phyloP scores from a whole-genome alignment of 140 eudicot genomes.

The Cichorium intybus region DNA sequence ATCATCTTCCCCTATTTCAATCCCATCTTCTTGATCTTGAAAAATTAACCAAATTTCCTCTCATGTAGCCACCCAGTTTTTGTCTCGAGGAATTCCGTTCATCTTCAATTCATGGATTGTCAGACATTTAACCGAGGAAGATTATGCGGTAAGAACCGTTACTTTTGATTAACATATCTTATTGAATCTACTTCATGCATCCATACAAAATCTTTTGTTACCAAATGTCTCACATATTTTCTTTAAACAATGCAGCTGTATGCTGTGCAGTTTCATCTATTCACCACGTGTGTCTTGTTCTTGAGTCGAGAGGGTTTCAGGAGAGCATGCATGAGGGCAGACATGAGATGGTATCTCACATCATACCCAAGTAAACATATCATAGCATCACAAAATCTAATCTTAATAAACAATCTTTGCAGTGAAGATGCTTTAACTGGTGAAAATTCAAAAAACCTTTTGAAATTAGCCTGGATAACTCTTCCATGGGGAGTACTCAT shows the following conservation, averaged over 20 bases:
- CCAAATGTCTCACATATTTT: conserved; percentile 5
- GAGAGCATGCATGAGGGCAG: conserved; percentile 97
- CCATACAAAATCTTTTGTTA: neutral
- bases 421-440: conserved; percentile 57
- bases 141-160: conserved; percentile 65
- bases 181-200: neutral
- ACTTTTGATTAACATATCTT: neutral
- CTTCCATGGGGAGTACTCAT: conserved; percentile 71
- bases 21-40: neutral
- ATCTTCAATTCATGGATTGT: conserved; percentile 92
- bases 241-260: conserved; percentile 62
- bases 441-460: conserved; percentile 56
- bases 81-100: conserved; percentile 96
- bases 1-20: neutral
- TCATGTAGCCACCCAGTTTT: conserved; percentile 81
- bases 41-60: neutral
- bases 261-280: conserved; percentile 98
- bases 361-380: conserved; percentile 22
- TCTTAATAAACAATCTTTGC: conserved; percentile 20
- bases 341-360: conserved; percentile 56
- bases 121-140: conserved; percentile 74
- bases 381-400: neutral
- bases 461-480: conserved; percentile 89
- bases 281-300: conserved; percentile 78
- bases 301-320: conserved; percentile 95